These are phyloP conservation scores for Pythium biforme DNA, from an alignment of 352 stramenopile genomes.

Conservation along the genomic window DNA sequence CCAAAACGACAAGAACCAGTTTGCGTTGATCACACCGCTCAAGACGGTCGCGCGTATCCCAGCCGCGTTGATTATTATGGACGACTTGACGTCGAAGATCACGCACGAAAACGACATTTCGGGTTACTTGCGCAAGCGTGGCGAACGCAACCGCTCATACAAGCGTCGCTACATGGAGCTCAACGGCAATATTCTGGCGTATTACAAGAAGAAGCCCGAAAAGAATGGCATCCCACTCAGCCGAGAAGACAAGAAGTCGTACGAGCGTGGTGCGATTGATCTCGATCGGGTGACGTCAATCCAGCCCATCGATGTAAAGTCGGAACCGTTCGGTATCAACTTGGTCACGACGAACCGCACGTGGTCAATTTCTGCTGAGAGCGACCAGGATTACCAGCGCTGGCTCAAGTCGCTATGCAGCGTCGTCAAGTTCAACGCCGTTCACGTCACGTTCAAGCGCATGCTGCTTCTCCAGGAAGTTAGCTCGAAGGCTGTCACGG, in stretches of 20 bases:
- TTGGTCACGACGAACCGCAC: conserved; percentile 77
- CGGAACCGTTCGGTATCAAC: conserved; percentile 72
- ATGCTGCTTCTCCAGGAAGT: conserved; percentile 87
- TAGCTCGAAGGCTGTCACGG: conserved; percentile 76
- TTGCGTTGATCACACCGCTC: conserved; percentile 74
- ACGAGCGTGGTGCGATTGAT: conserved; percentile 73
- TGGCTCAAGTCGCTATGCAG: conserved; percentile 81
- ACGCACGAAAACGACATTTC: conserved; percentile 55
- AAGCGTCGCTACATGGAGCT: conserved; percentile 87
- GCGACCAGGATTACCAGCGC: conserved; percentile 70
- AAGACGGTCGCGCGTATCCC: conserved; percentile 82
- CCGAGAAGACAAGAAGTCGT: conserved; percentile 70
- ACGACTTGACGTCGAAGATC: conserved; percentile 38
- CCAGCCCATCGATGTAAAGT: conserved; percentile 63
- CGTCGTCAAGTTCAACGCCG: conserved; percentile 77
- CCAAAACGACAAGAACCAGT: conserved; percentile 58
- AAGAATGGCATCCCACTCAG: conserved; percentile 73
- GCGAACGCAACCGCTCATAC: conserved; percentile 81
- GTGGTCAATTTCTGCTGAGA: conserved; percentile 74
- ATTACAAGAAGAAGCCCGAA: conserved; percentile 87
- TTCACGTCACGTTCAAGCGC: conserved; percentile 78
- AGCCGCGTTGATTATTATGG: conserved; percentile 62
- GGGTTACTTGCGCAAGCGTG: conserved; percentile 78
- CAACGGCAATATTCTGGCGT: conserved; percentile 64
- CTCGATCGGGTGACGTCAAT: conserved; percentile 78